Evolutionary conservation across 768 basidiomycete species (phyloP), one percentile per base, ranked within the genome.

Genomic region (Pleurotus giganteus): DNA sequence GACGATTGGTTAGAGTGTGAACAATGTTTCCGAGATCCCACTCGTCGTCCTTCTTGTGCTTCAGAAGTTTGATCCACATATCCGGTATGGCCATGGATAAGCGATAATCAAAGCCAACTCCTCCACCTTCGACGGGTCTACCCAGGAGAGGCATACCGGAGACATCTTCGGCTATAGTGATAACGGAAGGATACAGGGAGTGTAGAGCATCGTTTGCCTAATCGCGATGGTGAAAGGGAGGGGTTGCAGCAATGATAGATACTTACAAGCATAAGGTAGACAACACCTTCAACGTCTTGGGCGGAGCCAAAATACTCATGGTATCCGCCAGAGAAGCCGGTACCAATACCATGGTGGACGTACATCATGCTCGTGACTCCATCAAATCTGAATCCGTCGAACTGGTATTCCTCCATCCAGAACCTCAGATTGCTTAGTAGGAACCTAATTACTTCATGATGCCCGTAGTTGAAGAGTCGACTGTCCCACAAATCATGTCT

Each of bases 301-400:
- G 71, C 74, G 29, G 82, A 75, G 12, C 95, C 96, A 69, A 98
- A 99, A 72, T 99, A 99, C 70, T 99, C 97, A 65, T 97, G 91
- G 71, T 99, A 99, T 11, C 92, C 95, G 24, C 96, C 95, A 37
- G 94, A 96, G 74, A 99, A 99, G 15, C 96, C 97, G 6, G 94
- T 83, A 13, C 96, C 96, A 62, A 98, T 98, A 8, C 97, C 97
- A 70, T 98, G 97, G 66, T 99, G 97, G 49, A 83, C 74, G 73
- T 98, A 99, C 93, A 99, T 95, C 96, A 98, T 98, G 66, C 93
- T 95, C 3, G 97, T 99, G 45, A 99, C 97, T 24, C 97, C 97
- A 61, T 99, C 97, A 66, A 99, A 99, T 39, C 97, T 78, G 83
- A 98, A 99, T 9, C 97, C 97, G 63, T 98, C 97, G 68, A 99